Evolutionary conservation across 495 filamentous ascomycete species (phyloP).

Genomic region (Penicillium nucicola): DNA sequence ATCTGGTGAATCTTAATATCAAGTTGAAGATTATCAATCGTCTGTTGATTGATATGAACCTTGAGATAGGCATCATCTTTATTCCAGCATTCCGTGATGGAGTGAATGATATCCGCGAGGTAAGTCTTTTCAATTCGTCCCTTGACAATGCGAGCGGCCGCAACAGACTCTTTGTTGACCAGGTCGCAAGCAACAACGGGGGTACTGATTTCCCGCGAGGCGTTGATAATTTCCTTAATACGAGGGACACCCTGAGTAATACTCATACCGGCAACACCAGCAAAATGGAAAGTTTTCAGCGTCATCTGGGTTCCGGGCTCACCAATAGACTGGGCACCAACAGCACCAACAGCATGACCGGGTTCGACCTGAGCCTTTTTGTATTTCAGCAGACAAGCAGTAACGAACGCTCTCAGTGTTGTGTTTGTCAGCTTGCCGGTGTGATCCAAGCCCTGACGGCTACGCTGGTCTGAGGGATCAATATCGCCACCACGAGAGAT

Average conservation of each 20-base stretch:
- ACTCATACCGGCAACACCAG: conserved; percentile 98
- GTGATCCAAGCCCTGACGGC: conserved; percentile 54
- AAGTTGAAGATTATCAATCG: conserved; percentile 73
- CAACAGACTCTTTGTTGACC: conserved; percentile 62
- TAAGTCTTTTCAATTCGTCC: conserved; percentile 75
- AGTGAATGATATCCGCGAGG: conserved; percentile 59
- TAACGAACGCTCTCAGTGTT: conserved; percentile 72
- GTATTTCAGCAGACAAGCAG: conserved; percentile 84
- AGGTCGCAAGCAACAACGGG: conserved; percentile 87
- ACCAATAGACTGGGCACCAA: conserved; percentile 96
- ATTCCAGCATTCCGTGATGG: conserved; percentile 81
- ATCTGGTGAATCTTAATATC: conserved; percentile 71
- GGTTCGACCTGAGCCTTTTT: conserved; percentile 85
- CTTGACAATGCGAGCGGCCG: conserved; percentile 82
- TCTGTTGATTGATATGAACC: conserved; percentile 72
- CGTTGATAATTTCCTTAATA: conserved; percentile 99
- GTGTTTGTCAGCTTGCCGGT: conserved; percentile 75
- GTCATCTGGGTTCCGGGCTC: conserved; percentile 99
- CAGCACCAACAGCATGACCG: conserved; percentile 94
- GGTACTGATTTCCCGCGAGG: conserved; percentile 86
- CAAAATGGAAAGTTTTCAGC: conserved; percentile 99
- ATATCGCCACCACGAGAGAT: conserved; percentile 38
- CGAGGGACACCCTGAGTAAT: conserved; percentile 98
- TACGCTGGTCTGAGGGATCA: conserved; percentile 36
- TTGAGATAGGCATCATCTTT: conserved; percentile 66